phyloP scores from a whole-genome alignment of 106 monocot genomes.

The Ottelia alismoides region DNA sequence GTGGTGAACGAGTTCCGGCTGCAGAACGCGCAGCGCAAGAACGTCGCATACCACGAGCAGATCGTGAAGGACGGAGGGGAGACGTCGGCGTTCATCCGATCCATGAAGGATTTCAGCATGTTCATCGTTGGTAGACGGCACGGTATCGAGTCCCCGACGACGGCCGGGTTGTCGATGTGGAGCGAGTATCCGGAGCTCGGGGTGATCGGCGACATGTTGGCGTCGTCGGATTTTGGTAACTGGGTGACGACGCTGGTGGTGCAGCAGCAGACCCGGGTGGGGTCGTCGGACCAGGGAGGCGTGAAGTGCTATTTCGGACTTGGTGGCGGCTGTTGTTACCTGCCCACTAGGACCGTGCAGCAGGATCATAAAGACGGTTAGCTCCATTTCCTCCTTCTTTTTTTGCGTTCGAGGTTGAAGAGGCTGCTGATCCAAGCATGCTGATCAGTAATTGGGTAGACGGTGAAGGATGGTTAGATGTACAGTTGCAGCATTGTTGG shows the following conservation, averaged over 20 bases:
- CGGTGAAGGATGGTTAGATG: too few relatives aligned
- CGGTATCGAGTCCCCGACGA: conserved; percentile 7
- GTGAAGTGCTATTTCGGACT: not conserved
- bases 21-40: not conserved
- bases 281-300: not conserved
- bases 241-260: conserved; percentile 35
- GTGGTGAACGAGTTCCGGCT: conserved; percentile 7
- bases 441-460: too few relatives aligned
- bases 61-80: conserved; percentile 19
- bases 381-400: too few relatives aligned
- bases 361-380: too few relatives aligned
- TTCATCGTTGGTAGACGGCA: conserved; percentile 26
- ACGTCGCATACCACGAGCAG: conserved; percentile 13
- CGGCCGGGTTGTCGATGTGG: conserved; percentile 28
- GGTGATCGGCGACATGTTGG: conserved; percentile 30
- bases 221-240: conserved; percentile 14
- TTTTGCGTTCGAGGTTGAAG: too few relatives aligned
- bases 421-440: too few relatives aligned
- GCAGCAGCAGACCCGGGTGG: conserved; percentile 30
- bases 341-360: too few relatives aligned
- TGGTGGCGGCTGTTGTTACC: not conserved
- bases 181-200: conserved; percentile 48
- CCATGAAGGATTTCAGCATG: conserved; percentile 18
- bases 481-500: too few relatives aligned
- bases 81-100: conserved; percentile 7